Evolutionary conservation across 73 alveolate species (phyloP).

Genomic region (Tetrahymena elliotti): DNA sequence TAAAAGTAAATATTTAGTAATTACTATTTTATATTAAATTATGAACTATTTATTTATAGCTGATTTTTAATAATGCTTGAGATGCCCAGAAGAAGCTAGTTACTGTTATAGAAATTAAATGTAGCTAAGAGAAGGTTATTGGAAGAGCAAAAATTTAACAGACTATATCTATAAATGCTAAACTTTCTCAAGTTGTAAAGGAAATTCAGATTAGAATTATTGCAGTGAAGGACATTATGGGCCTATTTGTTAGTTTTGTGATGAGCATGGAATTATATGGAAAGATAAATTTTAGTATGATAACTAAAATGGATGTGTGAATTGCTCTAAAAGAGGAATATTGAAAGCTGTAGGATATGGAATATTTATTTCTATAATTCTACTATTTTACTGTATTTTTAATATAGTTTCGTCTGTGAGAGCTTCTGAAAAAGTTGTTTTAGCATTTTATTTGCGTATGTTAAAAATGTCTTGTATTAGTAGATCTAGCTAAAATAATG

Average conservation of each 20-base stretch:
- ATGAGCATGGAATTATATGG: not conserved
- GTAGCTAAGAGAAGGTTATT: not conserved
- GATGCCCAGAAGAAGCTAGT: not conserved
- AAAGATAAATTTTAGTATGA: not conserved
- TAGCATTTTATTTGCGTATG: not conserved
- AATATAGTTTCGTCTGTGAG: not conserved
- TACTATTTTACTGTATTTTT: not conserved
- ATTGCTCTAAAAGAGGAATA: not conserved
- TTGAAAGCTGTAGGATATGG: not conserved
- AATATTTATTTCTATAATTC: not conserved
- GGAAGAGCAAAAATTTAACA: not conserved
- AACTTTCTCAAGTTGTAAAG: not conserved
- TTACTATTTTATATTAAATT: not conserved
- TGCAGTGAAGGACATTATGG: not conserved
- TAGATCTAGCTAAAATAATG: not conserved
- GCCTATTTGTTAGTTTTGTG: not conserved
- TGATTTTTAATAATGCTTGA: not conserved
- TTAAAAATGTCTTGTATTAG: not conserved
- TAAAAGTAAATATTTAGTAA: not conserved
- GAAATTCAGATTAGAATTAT: not conserved
- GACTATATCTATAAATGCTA: not conserved
- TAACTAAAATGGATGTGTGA: not conserved
- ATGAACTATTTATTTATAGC: not conserved
- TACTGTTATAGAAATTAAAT: not conserved
- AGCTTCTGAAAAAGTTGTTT: not conserved